Evolutionary conservation across 2,329 filamentous ascomycete species (phyloP).

Genomic region (Diaporthe aspalathi): DNA sequence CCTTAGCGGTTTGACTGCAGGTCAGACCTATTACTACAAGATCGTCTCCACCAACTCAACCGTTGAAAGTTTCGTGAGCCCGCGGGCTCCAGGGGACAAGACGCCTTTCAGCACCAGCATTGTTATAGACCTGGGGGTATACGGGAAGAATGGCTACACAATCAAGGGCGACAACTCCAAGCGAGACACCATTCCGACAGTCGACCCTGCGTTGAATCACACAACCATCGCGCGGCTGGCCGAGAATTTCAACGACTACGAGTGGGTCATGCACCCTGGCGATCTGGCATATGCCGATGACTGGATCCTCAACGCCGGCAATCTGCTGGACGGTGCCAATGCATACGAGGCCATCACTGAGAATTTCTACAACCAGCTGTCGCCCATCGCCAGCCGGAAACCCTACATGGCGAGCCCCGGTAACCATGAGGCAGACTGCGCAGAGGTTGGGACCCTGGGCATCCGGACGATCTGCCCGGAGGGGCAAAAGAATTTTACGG

Average conservation of each 20-base stretch:
- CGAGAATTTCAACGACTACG: constrained; percentile 63
- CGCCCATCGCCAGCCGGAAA: constrained; percentile 64
- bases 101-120: constrained; percentile 64
- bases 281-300: constrained; percentile 71
- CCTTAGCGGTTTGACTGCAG: constrained; percentile 53
- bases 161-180: constrained; percentile 55
- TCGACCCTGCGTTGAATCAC: constrained; percentile 66
- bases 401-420: constrained; percentile 68
- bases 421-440: constrained; percentile 69
- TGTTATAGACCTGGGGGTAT: constrained; percentile 67
- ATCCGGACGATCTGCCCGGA: constrained; percentile 53
- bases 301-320: constrained; percentile 61
- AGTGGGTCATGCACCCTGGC: constrained; percentile 64
- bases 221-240: constrained; percentile 68
- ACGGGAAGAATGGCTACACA: constrained; percentile 64
- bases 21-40: constrained; percentile 70
- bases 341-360: constrained; percentile 69
- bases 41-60: constrained; percentile 67
- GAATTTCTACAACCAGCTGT: constrained; percentile 66
- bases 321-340: constrained; percentile 59
- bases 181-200: constrained; percentile 58
- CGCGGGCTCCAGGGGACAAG: constrained; percentile 63
- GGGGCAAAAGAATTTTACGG: constrained; percentile 71
- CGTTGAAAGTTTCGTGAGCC: constrained; percentile 64
- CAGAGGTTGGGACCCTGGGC: constrained; percentile 49